Evolutionary conservation across 2,329 filamentous ascomycete genomes (phyloP).

Genomic region (Botrytis elliptica): DNA sequence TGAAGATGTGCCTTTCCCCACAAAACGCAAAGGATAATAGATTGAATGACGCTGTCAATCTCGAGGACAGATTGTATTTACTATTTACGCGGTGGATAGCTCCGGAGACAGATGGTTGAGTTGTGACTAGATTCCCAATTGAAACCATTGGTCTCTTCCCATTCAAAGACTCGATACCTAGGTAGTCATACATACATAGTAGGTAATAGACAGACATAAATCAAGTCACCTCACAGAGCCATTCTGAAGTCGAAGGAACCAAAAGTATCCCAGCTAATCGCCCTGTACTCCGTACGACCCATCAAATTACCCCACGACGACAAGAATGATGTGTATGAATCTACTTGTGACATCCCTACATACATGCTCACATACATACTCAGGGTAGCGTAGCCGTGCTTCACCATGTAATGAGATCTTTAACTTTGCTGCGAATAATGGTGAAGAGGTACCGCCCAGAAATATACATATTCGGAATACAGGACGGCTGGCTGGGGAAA

Average conservation of each 20-base stretch:
- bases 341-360: constrained; percentile 4
- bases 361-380: neutral
- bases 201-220: neutral
- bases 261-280: constrained; percentile 12
- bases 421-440: neutral
- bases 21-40: neutral
- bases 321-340: constrained; percentile 6
- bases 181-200: neutral
- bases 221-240: neutral
- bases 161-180: neutral
- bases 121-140: neutral
- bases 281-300: constrained; percentile 14
- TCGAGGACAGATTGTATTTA: neutral
- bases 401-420: neutral
- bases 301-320: constrained; percentile 17
- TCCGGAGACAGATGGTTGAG: neutral
- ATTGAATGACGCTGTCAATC: neutral
- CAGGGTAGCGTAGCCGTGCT: constrained; percentile 6
- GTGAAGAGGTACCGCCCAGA: neutral
- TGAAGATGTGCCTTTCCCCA: constrained; percentile 4
- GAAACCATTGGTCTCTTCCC: neutral
- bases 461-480: neutral
- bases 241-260: neutral
- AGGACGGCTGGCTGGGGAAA: neutral
- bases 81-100: neutral